A percentile compares a stretch with the other conserved stretches of the same genome.
phyloP scores from a whole-genome alignment of 2,329 filamentous ascomycete species.

The Ascochyta koolunga region DNA sequence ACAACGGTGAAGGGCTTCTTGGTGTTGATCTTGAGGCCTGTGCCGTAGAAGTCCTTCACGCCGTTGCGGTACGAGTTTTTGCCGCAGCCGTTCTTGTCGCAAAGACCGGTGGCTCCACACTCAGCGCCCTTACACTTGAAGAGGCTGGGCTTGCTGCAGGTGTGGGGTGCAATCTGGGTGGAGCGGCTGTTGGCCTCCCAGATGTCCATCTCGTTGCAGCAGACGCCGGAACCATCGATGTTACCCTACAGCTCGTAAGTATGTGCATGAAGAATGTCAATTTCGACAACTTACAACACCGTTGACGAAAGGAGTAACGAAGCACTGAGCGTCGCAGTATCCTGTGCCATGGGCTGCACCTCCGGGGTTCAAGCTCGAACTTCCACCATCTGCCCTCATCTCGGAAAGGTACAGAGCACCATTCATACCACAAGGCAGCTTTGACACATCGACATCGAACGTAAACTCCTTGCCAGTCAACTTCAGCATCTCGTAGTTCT shows the following conservation, averaged over 20 bases:
- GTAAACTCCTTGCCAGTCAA: conserved; percentile 72
- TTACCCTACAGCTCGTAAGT: conserved; percentile 52
- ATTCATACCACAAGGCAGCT: conserved; percentile 52
- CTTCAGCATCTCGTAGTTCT: conserved; percentile 69
- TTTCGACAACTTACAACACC: conserved; percentile 40
- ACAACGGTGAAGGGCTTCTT: conserved; percentile 67
- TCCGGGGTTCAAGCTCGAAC: conserved; percentile 49
- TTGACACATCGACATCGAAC: conserved; percentile 69
- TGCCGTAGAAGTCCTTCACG: conserved; percentile 38
- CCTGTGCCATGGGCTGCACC: conserved; percentile 67
- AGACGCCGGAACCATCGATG: conserved; percentile 53
- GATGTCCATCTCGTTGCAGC: conserved; percentile 63
- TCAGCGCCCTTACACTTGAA: conserved; percentile 52
- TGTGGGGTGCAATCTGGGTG: conserved; percentile 56
- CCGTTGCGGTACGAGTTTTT: conserved; percentile 42
- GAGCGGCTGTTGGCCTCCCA: conserved; percentile 61
- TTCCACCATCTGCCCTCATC: conserved; percentile 47
- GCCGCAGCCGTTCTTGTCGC: conserved; percentile 46
- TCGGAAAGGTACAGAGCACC: conserved; percentile 49
- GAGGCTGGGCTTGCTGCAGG: conserved; percentile 54
- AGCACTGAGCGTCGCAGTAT: conserved; percentile 59
- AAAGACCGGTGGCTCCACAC: conserved; percentile 45
- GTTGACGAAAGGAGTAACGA: conserved; percentile 45
- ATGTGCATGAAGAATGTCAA: conserved; percentile 23
- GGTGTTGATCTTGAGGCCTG: conserved; percentile 60